Evolutionary conservation across 1,284 basidiomycete genomes (phyloP).

Genomic region (Phlebopus sp.): DNA sequence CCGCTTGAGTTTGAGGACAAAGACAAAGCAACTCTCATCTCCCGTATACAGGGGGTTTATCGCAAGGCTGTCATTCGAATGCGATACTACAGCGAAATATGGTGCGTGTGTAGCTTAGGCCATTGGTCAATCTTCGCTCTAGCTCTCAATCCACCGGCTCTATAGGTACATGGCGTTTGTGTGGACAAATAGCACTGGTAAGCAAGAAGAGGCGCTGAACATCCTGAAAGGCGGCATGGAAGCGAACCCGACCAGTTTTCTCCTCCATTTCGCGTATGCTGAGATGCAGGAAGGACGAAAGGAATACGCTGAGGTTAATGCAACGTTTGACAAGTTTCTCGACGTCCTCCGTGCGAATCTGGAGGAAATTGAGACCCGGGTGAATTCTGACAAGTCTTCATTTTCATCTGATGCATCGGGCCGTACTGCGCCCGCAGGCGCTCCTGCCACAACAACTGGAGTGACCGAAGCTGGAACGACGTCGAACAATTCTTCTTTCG

Average conservation of each 20-base stretch:
- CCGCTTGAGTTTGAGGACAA: conserved; percentile 90
- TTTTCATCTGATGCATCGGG: conserved; percentile 34
- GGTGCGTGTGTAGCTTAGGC: conserved; percentile 48
- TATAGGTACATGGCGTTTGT: conserved; percentile 86
- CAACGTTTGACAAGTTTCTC: conserved; percentile 71
- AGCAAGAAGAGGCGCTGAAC: conserved; percentile 78
- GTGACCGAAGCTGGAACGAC: conserved; percentile 24
- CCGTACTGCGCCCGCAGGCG: conserved; percentile 28
- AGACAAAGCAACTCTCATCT: conserved; percentile 65
- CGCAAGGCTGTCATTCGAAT: conserved; percentile 86
- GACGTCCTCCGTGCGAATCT: conserved; percentile 69
- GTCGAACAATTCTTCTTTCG: conserved; percentile 41
- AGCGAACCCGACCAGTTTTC: conserved; percentile 84
- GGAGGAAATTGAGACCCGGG: conserved; percentile 58
- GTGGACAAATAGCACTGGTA: conserved; percentile 74
- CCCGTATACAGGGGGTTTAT: conserved; percentile 81
- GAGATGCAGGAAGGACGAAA: conserved; percentile 77
- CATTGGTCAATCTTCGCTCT: neutral
- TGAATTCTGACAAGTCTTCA: conserved; percentile 44
- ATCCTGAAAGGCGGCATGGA: conserved; percentile 84
- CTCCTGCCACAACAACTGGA: conserved; percentile 14
- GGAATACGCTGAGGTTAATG: conserved; percentile 65
- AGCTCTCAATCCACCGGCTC: conserved; percentile 13
- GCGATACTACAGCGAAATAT: conserved; percentile 94
- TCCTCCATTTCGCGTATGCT: conserved; percentile 87